Evolutionary conservation across 495 filamentous ascomycete species (phyloP), one percentile per base, ranked within the genome.

Genomic region (Penicillium manginii): DNA sequence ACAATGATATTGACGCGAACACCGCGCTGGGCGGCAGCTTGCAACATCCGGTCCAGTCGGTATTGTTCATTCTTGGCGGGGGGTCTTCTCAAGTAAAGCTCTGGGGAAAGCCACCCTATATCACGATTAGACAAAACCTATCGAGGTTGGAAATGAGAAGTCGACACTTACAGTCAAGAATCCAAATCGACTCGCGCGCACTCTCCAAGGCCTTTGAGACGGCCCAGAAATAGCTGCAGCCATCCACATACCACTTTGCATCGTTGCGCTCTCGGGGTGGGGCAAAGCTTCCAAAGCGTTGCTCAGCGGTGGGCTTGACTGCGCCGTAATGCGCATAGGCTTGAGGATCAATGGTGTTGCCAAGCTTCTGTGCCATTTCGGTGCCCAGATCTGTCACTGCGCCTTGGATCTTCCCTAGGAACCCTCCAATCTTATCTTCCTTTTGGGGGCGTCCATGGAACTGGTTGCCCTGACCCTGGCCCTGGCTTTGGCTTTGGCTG

Each of bases 221-320:
- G 15, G 93, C 93, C 82, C 86, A 92, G 77, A 98, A 91, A 66
- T 98, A 98, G 1, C 86, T 86, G 66, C 90, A 93, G 2, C 91
- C 93, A 73, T 98, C 93, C 21, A 97, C 91, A 78, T 90, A 94
- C 91, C 92, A 96, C 75, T 98, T 97, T 35, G 81, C 81, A 52
- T 86, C 81, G 59, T 90, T 90, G 14, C 81, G 79, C 49, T 82
- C 76, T 23, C 86, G 76, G 14, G 83, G 74, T 5, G 91, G 88
- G 2, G 90, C 89, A 74, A 97, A 97, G 60, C 91, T 96, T 39
- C 85, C 83, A 73, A 87, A 96, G 33, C 92, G 84, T 60, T 93
- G 81, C 50, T 84, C 77, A 40, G 81, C 70, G 47, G 71, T 71
- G 45, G 78, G 72, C 47, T 79, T 74, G 18, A 55, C 69, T 19